Evolutionary conservation across 2,329 filamentous ascomycete species (phyloP).

Genomic region (Fusarium dimerum): DNA sequence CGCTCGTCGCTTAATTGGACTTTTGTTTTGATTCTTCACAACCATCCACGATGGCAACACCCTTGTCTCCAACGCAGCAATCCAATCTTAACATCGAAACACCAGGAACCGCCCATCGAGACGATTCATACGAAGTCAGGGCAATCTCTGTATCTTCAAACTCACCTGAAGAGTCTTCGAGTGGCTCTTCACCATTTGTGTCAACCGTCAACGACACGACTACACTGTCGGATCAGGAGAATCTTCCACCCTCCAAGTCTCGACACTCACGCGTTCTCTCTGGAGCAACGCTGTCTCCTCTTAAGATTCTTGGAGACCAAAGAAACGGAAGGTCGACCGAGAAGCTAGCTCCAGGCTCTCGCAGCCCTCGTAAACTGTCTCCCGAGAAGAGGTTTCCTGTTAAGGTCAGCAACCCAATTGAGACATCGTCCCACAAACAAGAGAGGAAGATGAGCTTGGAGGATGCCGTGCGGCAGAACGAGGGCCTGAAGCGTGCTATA

Average conservation of each 20-base stretch:
- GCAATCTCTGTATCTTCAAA: slow-evolving; percentile 17
- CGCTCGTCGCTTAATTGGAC: slow-evolving; percentile 11
- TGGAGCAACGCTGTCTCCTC: slow-evolving; percentile 57
- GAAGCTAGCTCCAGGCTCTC: slow-evolving; percentile 33
- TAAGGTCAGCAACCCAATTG: slow-evolving; percentile 47
- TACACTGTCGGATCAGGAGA: slow-evolving; percentile 43
- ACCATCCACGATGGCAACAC: slow-evolving; percentile 27
- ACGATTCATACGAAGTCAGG: slow-evolving; percentile 28
- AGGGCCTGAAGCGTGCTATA: slow-evolving; percentile 59
- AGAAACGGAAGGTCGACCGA: slow-evolving; percentile 22
- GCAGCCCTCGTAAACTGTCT: slow-evolving; percentile 49
- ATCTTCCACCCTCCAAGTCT: slow-evolving; percentile 48
- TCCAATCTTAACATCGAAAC: slow-evolving; percentile 30
- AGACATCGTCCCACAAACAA: slow-evolving; percentile 22
- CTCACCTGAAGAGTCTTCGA: slow-evolving; percentile 9
- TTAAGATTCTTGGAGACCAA: slow-evolving; percentile 53
- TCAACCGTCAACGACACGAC: slow-evolving; percentile 34
- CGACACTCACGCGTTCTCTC: slow-evolving; percentile 59
- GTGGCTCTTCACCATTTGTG: slow-evolving; percentile 30
- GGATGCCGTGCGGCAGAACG: slow-evolving; percentile 55
- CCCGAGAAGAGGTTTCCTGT: slow-evolving; percentile 64
- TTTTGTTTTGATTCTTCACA: slow-evolving; percentile 19
- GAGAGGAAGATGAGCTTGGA: slow-evolving; percentile 50
- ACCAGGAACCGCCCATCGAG: slow-evolving; percentile 17
- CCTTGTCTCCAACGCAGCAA: slow-evolving; percentile 27